phyloP scores from a whole-genome alignment of 495 filamentous ascomycete genomes.

The Massariosphaeria phaeospora region DNA sequence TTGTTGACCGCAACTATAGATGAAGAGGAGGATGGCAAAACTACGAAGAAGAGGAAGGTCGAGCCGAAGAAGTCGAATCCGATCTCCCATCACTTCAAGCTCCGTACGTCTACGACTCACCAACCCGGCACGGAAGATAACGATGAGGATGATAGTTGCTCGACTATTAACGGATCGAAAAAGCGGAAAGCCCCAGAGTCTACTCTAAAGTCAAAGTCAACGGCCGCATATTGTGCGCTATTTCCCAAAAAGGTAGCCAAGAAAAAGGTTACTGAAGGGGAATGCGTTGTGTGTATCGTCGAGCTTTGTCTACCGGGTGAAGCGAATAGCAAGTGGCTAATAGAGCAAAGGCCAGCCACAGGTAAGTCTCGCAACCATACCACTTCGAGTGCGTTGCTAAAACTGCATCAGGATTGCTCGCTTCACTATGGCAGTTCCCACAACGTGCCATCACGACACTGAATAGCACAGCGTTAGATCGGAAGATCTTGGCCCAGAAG shows the following conservation, averaged over 20 bases:
- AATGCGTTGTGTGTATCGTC: constrained; percentile 22
- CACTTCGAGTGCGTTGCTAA: neutral
- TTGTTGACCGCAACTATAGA: constrained; percentile 6
- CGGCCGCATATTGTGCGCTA: constrained; percentile 14
- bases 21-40: neutral
- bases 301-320: neutral
- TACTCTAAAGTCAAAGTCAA: neutral
- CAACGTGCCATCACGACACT: constrained; percentile 6
- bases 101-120: neutral
- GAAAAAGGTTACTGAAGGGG: constrained; percentile 21
- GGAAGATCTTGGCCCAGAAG: constrained; percentile 8
- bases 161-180: neutral
- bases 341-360: constrained; percentile 26
- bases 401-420: constrained; percentile 8
- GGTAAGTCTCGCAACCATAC: constrained; percentile 8
- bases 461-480: neutral
- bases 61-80: neutral
- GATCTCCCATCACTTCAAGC: constrained; percentile 21
- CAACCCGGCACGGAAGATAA: neutral
- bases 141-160: neutral
- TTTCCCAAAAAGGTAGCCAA: constrained; percentile 25
- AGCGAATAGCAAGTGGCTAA: constrained; percentile 12
- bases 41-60: constrained; percentile 11
- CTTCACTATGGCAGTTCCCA: constrained; percentile 30
- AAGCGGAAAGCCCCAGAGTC: constrained; percentile 1